Conservation (phyloP, 306 rosid species). For the Corylus avellana region DNA sequence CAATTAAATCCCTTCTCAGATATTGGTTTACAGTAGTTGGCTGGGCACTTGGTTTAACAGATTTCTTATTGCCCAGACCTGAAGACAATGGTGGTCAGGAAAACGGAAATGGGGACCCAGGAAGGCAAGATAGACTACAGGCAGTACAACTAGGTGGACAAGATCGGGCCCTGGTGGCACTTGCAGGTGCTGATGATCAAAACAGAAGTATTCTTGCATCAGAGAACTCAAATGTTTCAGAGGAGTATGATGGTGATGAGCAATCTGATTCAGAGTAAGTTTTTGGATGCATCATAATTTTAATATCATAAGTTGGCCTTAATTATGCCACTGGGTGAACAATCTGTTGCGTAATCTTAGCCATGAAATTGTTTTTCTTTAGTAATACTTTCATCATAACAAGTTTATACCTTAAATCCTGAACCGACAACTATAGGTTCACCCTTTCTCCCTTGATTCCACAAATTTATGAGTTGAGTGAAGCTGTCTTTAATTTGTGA, state of each 20-base stretch:
- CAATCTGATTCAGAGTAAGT: slow-evolving; percentile 98
- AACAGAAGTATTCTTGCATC: slow-evolving; percentile 47
- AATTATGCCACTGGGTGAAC: neutral
- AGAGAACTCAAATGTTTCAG: slow-evolving; percentile 49
- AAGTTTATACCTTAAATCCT: neutral
- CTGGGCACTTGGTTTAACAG: slow-evolving; percentile 95
- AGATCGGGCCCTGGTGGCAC: slow-evolving; percentile 61
- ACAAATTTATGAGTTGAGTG: neutral
- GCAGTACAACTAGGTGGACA: slow-evolving; percentile 63
- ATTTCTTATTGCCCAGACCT: slow-evolving; percentile 84
- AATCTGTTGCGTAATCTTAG: neutral
- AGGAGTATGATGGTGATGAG: slow-evolving; percentile 79
- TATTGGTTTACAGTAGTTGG: slow-evolving; percentile 96
- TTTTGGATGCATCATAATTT: slow-evolving; percentile 6
- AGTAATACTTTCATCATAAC: neutral
- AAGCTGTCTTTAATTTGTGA: neutral
- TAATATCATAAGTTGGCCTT: neutral
- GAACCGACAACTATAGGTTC: neutral
- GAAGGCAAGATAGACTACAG: slow-evolving; percentile 78
- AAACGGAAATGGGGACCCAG: slow-evolving; percentile 84
- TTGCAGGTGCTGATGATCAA: slow-evolving; percentile 61
- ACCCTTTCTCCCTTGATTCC: neutral
- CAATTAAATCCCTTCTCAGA: slow-evolving; percentile 85
- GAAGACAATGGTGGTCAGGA: slow-evolving; percentile 81
- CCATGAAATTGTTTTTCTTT: neutral